A percentile compares a stretch with the other conserved stretches of the same genome.
Evolutionary conservation across 2,329 filamentous ascomycete species (phyloP).

Genomic region (Apiospora sp.): DNA sequence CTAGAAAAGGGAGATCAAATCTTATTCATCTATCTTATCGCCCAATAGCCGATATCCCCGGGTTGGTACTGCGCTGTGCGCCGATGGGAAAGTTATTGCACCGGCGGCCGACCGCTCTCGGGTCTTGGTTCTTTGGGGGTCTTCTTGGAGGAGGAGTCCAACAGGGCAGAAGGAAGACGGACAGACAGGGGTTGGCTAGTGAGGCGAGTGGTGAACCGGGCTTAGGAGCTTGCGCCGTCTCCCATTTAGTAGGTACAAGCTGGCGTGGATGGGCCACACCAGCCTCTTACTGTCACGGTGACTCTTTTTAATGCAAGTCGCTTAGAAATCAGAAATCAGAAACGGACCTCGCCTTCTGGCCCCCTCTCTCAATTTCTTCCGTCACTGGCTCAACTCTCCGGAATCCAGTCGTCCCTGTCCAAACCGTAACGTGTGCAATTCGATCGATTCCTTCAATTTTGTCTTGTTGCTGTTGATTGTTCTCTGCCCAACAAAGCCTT

Average conservation of each 20-base stretch:
- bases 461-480: neutral
- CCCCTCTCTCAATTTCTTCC: constrained; percentile 42
- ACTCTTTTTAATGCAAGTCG: constrained; percentile 23
- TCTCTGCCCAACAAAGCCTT: constrained; percentile 11
- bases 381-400: constrained; percentile 30
- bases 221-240: constrained; percentile 9
- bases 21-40: neutral
- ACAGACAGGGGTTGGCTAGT: constrained; percentile 12
- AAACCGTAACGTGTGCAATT: constrained; percentile 13
- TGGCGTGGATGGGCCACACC: neutral
- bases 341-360: constrained; percentile 33
- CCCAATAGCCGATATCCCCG: constrained; percentile 14
- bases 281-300: constrained; percentile 11
- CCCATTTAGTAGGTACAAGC: constrained; percentile 11
- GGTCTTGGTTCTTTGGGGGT: neutral
- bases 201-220: neutral
- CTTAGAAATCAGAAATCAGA: constrained; percentile 32
- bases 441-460: neutral
- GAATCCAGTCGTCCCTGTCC: constrained; percentile 10
- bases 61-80: neutral
- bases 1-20: constrained; percentile 2
- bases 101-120: neutral
- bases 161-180: neutral
- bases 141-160: neutral
- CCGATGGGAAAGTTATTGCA: constrained; percentile 10